Evolutionary conservation across 2,329 filamentous ascomycete species (phyloP).

Genomic region (Drechslerella dactyloides): DNA sequence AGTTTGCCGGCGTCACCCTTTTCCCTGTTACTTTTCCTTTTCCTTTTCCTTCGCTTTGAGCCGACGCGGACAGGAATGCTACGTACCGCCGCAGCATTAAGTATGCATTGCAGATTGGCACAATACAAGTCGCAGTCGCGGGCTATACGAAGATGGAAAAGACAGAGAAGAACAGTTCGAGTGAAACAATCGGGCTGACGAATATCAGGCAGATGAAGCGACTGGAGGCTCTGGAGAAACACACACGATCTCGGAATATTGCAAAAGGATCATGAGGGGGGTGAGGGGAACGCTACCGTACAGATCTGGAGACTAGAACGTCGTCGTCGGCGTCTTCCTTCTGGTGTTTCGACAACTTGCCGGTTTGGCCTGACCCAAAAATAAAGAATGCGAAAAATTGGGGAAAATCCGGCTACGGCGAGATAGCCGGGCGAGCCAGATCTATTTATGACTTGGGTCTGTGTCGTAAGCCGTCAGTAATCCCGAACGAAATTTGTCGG

Average conservation of each 20-base stretch:
- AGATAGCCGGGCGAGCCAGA: conserved; percentile 51
- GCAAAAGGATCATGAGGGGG: too few species aligned
- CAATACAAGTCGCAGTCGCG: conserved; percentile 39
- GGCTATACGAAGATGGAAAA: conserved; percentile 5
- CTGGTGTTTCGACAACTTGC: conserved; percentile 38
- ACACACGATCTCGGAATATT: too few species aligned
- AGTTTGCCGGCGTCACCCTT: conserved; percentile 15
- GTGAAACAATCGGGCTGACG: background rate
- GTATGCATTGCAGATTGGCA: background rate
- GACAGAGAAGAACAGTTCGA: conserved; percentile 1
- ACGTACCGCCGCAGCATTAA: conserved; percentile 2
- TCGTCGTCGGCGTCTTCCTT: background rate
- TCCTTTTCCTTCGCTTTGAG: too few species aligned
- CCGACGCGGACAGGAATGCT: conserved; percentile 52
- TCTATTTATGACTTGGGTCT: conserved; percentile 51
- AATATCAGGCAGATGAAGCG: background rate
- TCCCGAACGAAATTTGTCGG: conserved; percentile 49
- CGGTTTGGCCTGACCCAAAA: conserved; percentile 48
- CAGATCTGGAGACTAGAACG: too few species aligned
- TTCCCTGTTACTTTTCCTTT: too few species aligned
- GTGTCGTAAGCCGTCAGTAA: conserved; percentile 51
- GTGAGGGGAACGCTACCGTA: background rate
- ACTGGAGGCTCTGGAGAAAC: background rate
- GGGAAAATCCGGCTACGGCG: conserved; percentile 47
- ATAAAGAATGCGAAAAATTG: conserved; percentile 50